A percentile compares a stretch with the other conserved stretches of the same genome.
Conservation (phyloP, 345 rosid genomes). For the Passiflora organensis region DNA sequence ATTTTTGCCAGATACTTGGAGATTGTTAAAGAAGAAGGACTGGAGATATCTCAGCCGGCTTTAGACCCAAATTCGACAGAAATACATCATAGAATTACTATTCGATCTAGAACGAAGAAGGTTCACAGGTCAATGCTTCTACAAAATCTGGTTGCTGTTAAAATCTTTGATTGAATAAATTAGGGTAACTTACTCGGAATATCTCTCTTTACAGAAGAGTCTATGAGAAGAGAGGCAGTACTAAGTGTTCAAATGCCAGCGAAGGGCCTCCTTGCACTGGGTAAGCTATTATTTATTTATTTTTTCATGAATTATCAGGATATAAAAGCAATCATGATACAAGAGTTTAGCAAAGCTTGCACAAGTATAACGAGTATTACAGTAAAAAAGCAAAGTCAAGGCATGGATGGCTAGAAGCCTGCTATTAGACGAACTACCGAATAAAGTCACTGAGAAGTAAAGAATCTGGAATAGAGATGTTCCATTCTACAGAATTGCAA, state of each 20-base stretch:
- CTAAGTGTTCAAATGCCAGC: slow-evolving; percentile 71
- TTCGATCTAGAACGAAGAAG: slow-evolving; percentile 70
- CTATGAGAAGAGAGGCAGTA: slow-evolving; percentile 72
- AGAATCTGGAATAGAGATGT: too few species aligned
- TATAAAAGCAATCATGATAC: too few species aligned
- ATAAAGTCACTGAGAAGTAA: too few species aligned
- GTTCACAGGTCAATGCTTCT: slow-evolving; percentile 54
- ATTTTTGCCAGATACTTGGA: slow-evolving; percentile 51
- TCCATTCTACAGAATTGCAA: too few species aligned
- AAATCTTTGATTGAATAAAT: background rate
- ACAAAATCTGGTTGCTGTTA: slow-evolving; percentile 1
- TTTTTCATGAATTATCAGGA: background rate
- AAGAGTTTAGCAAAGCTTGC: too few species aligned
- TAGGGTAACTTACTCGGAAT: slow-evolving; percentile 13
- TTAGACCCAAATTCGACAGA: slow-evolving; percentile 86
- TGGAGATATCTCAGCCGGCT: slow-evolving; percentile 99
- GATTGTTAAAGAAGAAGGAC: slow-evolving; percentile 67
- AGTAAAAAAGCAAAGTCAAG: too few species aligned
- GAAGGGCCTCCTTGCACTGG: slow-evolving; percentile 99
- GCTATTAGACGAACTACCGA: too few species aligned
- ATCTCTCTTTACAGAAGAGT: slow-evolving; percentile 60
- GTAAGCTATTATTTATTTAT: slow-evolving; percentile 28
- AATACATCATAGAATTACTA: slow-evolving; percentile 90
- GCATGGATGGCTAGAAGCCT: too few species aligned
- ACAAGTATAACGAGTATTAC: too few species aligned